Evolutionary conservation across 2,329 filamentous ascomycete genomes (phyloP).

Genomic region (Ophidiomyces ophidiicola): DNA sequence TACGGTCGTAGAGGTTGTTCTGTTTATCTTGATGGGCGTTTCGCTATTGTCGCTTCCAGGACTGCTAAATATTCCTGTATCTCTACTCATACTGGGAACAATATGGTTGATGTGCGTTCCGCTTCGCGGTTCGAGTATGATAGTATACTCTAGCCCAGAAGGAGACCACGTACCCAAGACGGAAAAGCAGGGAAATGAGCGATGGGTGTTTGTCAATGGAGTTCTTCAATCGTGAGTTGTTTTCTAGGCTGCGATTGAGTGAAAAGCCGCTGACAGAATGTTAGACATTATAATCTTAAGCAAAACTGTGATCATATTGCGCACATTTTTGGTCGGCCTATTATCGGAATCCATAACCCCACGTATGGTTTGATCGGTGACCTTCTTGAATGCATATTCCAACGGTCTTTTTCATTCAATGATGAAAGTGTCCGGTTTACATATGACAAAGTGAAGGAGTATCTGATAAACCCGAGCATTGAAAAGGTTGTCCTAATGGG

Average conservation of each 20-base stretch:
- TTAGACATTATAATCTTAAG: constrained; percentile 51
- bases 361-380: constrained; percentile 67
- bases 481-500: constrained; percentile 61
- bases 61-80: constrained; percentile 10
- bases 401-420: constrained; percentile 61
- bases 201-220: constrained; percentile 17
- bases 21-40: constrained; percentile 3
- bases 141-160: constrained; percentile 7
- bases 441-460: constrained; percentile 52
- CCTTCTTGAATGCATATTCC: constrained; percentile 62
- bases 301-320: constrained; percentile 59
- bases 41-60: constrained; percentile 11
- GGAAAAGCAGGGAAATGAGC: constrained; percentile 9
- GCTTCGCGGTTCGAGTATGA: constrained; percentile 9
- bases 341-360: constrained; percentile 63
- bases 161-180: not conserved
- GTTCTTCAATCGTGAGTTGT: constrained; percentile 14
- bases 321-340: constrained; percentile 56
- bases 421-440: constrained; percentile 50
- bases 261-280: not conserved
- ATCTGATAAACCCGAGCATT: constrained; percentile 49
- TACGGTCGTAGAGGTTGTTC: constrained; percentile 8
- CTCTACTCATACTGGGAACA: constrained; percentile 1
- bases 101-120: constrained; percentile 12
- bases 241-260: not conserved